These are phyloP conservation scores for Monosporozyma aerobia DNA, from an alignment of 805 yeast species.

Conservation along the genomic window DNA sequence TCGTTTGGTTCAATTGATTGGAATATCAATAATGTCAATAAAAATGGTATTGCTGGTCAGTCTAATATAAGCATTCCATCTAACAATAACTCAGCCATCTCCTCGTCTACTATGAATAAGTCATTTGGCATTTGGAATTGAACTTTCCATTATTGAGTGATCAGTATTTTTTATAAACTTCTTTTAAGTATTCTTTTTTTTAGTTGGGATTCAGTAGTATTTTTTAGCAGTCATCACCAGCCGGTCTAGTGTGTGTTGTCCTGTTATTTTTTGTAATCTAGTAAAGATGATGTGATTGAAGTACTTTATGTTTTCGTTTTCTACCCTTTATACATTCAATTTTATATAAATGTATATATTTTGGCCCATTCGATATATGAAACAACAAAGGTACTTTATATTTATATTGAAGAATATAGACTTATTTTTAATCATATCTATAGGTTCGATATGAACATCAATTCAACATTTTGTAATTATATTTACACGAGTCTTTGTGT, in stretches of 20 bases:
- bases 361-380: not conserved
- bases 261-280: not conserved
- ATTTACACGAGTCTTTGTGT: not conserved
- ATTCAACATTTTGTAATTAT: not conserved
- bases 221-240: not conserved
- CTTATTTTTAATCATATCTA: not conserved
- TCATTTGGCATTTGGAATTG: constrained; percentile 11
- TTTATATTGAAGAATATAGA: not conserved
- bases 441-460: not conserved
- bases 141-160: not conserved
- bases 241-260: not conserved
- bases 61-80: not conserved
- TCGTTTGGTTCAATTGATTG: not conserved
- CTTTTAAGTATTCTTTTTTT: not conserved
- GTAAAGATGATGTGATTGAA: not conserved
- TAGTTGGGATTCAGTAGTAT: not conserved
- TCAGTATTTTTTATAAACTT: not conserved
- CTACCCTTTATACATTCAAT: not conserved
- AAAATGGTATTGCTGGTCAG: not conserved
- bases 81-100: constrained; percentile 5
- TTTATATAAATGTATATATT: not conserved
- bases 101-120: constrained; percentile 1
- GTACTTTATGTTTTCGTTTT: not conserved
- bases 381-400: not conserved
- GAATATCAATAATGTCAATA: not conserved